phyloP scores from a whole-genome alignment of 2,329 filamentous ascomycete species.

The Mycosphaerelloides madeirae region DNA sequence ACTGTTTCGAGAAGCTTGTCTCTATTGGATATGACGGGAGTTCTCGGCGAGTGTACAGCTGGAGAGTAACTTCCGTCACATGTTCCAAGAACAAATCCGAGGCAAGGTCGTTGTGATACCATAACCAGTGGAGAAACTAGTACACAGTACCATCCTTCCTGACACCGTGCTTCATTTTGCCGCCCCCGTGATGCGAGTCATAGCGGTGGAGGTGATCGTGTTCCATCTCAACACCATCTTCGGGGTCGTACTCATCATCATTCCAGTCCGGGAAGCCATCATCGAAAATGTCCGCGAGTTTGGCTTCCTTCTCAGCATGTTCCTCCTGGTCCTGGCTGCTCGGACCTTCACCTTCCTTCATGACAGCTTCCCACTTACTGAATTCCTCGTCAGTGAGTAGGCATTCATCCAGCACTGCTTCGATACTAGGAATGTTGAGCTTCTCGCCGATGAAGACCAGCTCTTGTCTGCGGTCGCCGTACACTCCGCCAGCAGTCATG shows the following conservation, averaged over 20 bases:
- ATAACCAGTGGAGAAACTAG: conserved; percentile 4
- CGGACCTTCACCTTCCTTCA: conserved; percentile 17
- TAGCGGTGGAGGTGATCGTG: conserved; percentile 18
- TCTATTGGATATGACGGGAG: too few relatives aligned
- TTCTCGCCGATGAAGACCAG: conserved; percentile 69
- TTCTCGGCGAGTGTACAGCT: too few relatives aligned
- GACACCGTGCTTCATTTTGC: conserved; percentile 19
- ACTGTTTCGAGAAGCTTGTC: not conserved
- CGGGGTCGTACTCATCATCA: conserved; percentile 17
- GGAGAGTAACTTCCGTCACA: too few relatives aligned
- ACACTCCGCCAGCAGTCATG: conserved; percentile 45
- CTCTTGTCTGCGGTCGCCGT: conserved; percentile 68
- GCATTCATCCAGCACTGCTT: conserved; percentile 54
- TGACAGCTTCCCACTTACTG: conserved; percentile 36
- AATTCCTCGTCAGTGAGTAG: conserved; percentile 58
- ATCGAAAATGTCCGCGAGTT: conserved; percentile 41
- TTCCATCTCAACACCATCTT: conserved; percentile 12
- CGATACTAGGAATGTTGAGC: conserved; percentile 51
- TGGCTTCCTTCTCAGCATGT: conserved; percentile 28
- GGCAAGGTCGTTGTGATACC: too few relatives aligned
- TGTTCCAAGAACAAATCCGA: too few relatives aligned
- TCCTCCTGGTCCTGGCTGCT: conserved; percentile 13
- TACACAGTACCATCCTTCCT: conserved; percentile 20
- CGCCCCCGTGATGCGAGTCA: conserved; percentile 14
- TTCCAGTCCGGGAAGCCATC: conserved; percentile 30